Evolutionary conservation across 805 yeast genomes (phyloP).

Genomic region (Ogataea zsoltii): DNA sequence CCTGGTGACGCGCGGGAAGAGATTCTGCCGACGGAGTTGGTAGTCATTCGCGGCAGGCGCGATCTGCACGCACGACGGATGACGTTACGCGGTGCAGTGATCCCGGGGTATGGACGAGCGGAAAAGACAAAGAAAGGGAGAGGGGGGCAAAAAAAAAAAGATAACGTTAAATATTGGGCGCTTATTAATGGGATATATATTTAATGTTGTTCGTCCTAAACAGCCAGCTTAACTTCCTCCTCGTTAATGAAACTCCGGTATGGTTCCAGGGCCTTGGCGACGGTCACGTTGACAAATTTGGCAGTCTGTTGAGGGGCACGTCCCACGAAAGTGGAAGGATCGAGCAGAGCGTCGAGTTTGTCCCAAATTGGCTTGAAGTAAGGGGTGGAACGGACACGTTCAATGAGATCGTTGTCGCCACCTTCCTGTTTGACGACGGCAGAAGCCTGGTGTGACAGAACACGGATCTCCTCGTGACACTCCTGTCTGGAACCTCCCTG

Average conservation of each 20-base stretch:
- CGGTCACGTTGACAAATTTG: constrained; percentile 84
- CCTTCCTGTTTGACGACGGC: constrained; percentile 97
- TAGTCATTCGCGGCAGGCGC: constrained; percentile 6
- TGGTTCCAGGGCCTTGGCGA: constrained; percentile 76
- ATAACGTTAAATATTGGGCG: background rate
- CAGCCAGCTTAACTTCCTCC: constrained; percentile 70
- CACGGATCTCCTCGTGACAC: constrained; percentile 96
- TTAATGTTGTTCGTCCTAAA: too few relatives aligned
- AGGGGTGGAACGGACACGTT: constrained; percentile 72
- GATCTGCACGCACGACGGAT: background rate
- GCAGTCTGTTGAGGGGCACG: constrained; percentile 98
- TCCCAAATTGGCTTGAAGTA: constrained; percentile 89
- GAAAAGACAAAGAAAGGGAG: too few relatives aligned
- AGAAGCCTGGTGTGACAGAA: constrained; percentile 94
- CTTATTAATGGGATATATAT: too few relatives aligned
- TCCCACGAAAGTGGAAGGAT: constrained; percentile 94
- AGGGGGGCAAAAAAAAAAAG: background rate
- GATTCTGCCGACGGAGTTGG: constrained; percentile 8
- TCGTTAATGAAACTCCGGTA: constrained; percentile 58
- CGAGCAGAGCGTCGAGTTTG: constrained; percentile 77
- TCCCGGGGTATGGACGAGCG: constrained; percentile 5
- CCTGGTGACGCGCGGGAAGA: constrained; percentile 1
- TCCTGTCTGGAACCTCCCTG: constrained; percentile 98
- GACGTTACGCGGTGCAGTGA: constrained; percentile 8
- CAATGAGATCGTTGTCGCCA: constrained; percentile 96